Conservation (phyloP, 2,329 filamentous ascomycete species). For the Rhexocercosporidium sp. region DNA sequence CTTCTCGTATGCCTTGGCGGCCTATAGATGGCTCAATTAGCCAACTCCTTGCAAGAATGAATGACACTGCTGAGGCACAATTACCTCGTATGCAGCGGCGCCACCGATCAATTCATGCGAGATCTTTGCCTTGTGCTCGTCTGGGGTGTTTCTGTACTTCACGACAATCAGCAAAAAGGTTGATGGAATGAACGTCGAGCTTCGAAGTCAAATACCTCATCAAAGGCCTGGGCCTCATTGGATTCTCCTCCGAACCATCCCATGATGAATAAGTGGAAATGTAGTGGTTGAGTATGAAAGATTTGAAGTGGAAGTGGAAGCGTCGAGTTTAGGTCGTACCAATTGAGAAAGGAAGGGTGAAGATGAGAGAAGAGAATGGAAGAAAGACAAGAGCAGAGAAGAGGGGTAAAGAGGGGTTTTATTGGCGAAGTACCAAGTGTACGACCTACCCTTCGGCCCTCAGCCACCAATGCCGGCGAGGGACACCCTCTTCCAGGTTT, state of each 20-base stretch:
- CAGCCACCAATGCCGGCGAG: too few species aligned
- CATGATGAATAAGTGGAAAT: conserved; percentile 12
- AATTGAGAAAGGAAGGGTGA: background rate
- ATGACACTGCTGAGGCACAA: too few species aligned
- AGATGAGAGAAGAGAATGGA: background rate
- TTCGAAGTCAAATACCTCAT: conserved; percentile 2
- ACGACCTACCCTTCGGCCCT: background rate
- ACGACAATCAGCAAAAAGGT: background rate
- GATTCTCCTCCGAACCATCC: conserved; percentile 22
- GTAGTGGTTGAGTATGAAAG: background rate
- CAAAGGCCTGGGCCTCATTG: conserved; percentile 22
- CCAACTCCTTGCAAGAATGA: background rate
- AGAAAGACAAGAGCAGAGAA: background rate
- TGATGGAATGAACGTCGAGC: too few species aligned
- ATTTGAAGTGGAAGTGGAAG: background rate
- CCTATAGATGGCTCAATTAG: conserved; percentile 1
- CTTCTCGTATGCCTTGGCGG: conserved; percentile 21
- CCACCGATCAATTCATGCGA: conserved; percentile 24
- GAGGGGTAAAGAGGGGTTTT: conserved; percentile 4
- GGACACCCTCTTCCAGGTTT: too few species aligned
- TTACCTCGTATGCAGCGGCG: conserved; percentile 23
- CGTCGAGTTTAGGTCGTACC: background rate
- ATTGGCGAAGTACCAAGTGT: background rate
- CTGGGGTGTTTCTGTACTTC: conserved; percentile 22
- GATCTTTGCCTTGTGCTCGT: conserved; percentile 24